Base-by-base conservation (phyloP, 805 yeast species). In the Huiozyma sinensis region DNA sequence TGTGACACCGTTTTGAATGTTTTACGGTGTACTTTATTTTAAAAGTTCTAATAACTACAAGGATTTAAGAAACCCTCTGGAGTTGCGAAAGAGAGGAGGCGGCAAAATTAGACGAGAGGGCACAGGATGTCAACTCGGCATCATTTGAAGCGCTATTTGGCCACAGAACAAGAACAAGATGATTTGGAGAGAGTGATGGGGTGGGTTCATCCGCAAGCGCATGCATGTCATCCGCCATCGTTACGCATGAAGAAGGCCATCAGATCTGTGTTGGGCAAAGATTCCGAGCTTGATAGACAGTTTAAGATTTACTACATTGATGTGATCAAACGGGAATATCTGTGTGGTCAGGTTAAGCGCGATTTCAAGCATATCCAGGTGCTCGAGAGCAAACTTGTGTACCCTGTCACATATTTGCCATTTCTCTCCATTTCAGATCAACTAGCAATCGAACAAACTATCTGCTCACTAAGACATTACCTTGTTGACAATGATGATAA, bases 141-240 rank as follows among this genome's bases (percentile, higher is more conserved):
- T 17, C 24, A 17, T 17, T 17, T 17, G 24, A 17, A 17, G 24
- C 24, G 24, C 24, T 17, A 17, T 17, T 17, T 17, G 24, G 24
- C 24, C 4, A 36, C 24, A 9, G 38, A 17, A 4, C 44, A 41
- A 8, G 27, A 36, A 24, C 39, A 41, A 7, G 62, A 58, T 41
- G 62, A 57, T 27, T 36, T 58, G 10, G 55, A 55, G 13, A 43
- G 50, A 2, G 33, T 58, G 29, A 43, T 57, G 10, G 44, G 46
- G 9, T 58, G 63, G 63, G 28, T 58, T 24, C 50, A 51, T 33
- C 60, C 60, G 13, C 46, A 50, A 29, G 60, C 54, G 39, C 61
- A 58, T 43, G 56, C 50, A 31, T 43, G 47, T 35, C 51, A 51
- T 12, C 62, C 62, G 28, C 63, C 63, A 2, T 50, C 60, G 3